Conservation (phyloP, 2,329 filamentous ascomycete species). For the Aureobasidium mangrovei region DNA sequence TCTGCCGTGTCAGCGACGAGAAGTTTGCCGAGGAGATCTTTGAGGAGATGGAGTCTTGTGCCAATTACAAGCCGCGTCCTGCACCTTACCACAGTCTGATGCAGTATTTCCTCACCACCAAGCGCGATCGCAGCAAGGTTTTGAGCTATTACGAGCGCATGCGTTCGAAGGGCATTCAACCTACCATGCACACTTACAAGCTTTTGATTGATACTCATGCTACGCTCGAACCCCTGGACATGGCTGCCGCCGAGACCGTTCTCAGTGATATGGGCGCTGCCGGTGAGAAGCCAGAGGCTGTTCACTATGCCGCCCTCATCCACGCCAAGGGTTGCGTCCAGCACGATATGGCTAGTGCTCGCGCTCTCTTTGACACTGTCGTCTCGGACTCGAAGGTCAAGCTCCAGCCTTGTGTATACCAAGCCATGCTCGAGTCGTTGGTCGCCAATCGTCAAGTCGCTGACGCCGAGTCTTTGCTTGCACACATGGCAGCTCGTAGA, state of each 20-base stretch:
- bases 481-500: conserved; percentile 61
- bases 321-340: conserved; percentile 92
- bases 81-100: conserved; percentile 99
- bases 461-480: conserved; percentile 64
- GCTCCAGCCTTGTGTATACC: conserved; percentile 79
- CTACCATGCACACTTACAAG: conserved; percentile 95
- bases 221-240: conserved; percentile 83
- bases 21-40: conserved; percentile 97
- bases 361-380: conserved; percentile 72
- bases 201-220: conserved; percentile 92
- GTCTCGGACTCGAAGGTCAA: conserved; percentile 58
- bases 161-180: conserved; percentile 75
- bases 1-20: conserved; percentile 94
- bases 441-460: conserved; percentile 84
- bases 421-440: conserved; percentile 94
- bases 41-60: conserved; percentile 97
- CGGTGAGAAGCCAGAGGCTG: conserved; percentile 73
- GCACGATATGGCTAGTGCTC: conserved; percentile 81
- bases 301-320: conserved; percentile 92
- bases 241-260: conserved; percentile 77
- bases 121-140: conserved; percentile 91
- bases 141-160: conserved; percentile 92
- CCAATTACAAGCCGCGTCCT: conserved; percentile 95
- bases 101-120: conserved; percentile 97
- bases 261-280: conserved; percentile 66